Evolutionary conservation across 1,139 yeast species (phyloP), one percentile per base, ranked within the genome.

Genomic region (Saccharomyces uvarum): DNA sequence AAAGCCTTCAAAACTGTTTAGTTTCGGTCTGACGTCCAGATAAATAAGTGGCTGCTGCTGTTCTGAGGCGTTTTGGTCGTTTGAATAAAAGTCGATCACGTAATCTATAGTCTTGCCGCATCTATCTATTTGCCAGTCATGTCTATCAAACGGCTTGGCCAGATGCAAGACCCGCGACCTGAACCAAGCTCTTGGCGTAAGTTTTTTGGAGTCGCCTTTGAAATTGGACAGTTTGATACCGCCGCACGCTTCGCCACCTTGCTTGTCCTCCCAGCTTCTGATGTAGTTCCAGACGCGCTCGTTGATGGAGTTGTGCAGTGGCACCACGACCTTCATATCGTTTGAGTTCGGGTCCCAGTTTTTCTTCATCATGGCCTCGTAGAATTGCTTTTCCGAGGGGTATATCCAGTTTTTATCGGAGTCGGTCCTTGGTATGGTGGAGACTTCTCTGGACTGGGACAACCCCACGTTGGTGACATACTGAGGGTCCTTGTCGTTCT

Each of bases 311-410:
- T 93, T 93, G 69, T 93, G 99, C 49, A 93, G 86, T 0, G 98
- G 98, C 2, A 93, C 96, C 42, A 93, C 89, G 0, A 95, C 81
- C 61, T 82, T 76, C 98, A 93, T 93, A 67, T 91, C 98, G 7
- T 74, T 71, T 0, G 88, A 86, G 14, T 81, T 75, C 1, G 98
- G 97, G 54, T 84, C 79, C 91, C 96, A 89, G 58, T 87, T 81
- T 67, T 93, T 93, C 57, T 98, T 81, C 62, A 80, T 77, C 98
- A 93, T 93, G 13, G 98, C 97, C 58, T 88, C 95, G 69, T 77
- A 93, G 67, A 93, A 93, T 74, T 91, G 98, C 69, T 88, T 88
- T 69, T 93, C 96, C 1, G 96, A 87, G 8, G 99, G 99, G 67
- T 93, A 93, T 1, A 93, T 79, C 99, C 99, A 93, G 73, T 90